These are phyloP conservation scores for Crataegus laevigata DNA, from an alignment of 306 rosid genomes.

Conservation along the genomic window DNA sequence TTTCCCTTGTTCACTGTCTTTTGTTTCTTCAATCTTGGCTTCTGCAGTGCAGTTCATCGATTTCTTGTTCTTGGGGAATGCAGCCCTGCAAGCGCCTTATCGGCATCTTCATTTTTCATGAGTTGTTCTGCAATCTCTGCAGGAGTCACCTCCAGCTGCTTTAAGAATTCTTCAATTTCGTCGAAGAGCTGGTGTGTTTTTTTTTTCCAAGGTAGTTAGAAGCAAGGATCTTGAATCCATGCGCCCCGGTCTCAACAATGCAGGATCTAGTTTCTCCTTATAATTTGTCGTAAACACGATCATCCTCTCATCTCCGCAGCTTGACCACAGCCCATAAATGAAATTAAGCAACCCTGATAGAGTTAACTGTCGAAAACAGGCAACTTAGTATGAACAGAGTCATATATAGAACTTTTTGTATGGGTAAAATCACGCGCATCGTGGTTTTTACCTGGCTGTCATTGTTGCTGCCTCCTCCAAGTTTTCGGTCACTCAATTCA, in stretches of 20 bases:
- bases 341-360: conserved; percentile 41
- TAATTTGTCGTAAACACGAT: conserved; percentile 38
- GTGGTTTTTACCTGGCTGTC: conserved; percentile 17
- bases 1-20: background rate
- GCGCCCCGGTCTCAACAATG: conserved; percentile 49
- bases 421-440: background rate
- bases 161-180: conserved; percentile 27
- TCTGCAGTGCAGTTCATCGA: conserved; percentile 1
- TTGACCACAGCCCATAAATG: conserved; percentile 39
- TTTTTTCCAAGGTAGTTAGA: conserved; percentile 22
- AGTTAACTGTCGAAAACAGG: conserved; percentile 26
- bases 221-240: conserved; percentile 39
- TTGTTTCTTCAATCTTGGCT: background rate
- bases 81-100: conserved; percentile 17
- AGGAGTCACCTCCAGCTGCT: conserved; percentile 36
- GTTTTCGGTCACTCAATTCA: conserved; percentile 23
- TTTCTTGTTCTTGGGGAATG: conserved; percentile 16
- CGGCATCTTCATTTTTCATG: conserved; percentile 18
- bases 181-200: conserved; percentile 27
- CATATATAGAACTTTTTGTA: background rate
- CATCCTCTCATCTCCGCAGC: conserved; percentile 37
- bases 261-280: conserved; percentile 39
- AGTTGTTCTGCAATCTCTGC: conserved; percentile 48
- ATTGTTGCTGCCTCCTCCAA: background rate
- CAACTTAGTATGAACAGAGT: background rate